phyloP scores from a whole-genome alignment of 169 alveolate genomes.

The Plasmodium blacklocki region DNA sequence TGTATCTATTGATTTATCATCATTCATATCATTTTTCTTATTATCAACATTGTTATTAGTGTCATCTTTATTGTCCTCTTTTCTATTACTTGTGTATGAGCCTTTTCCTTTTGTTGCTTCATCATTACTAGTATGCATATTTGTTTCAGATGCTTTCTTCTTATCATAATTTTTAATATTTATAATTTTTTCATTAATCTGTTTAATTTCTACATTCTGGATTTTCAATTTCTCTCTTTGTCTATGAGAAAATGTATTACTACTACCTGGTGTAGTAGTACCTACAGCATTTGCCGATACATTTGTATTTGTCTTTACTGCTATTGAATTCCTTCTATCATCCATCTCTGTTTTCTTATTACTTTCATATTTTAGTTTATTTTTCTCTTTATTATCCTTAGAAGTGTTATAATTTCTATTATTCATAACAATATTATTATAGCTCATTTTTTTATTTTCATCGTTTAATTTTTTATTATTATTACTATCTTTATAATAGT shows the following conservation, averaged over 20 bases:
- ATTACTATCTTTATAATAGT: background rate
- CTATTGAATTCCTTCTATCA: slow-evolving; percentile 1
- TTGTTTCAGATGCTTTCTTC: background rate
- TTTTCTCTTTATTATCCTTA: slow-evolving; percentile 1
- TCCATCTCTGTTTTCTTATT: background rate
- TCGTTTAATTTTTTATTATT: slow-evolving; percentile 7
- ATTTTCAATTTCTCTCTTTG: slow-evolving; percentile 73
- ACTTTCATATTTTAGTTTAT: slow-evolving; percentile 5
- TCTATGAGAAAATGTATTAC: slow-evolving; percentile 33
- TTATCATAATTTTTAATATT: slow-evolving; percentile 13
- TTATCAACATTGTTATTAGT: background rate
- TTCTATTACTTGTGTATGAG: background rate
- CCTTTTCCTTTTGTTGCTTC: background rate
- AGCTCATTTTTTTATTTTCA: slow-evolving; percentile 5
- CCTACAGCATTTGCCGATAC: no score
- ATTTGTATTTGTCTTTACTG: background rate
- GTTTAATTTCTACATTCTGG: slow-evolving; percentile 72
- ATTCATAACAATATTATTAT: background rate
- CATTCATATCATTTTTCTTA: background rate
- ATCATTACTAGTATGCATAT: background rate
- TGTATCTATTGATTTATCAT: background rate
- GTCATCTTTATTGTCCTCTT: background rate
- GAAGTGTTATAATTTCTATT: background rate
- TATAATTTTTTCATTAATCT: slow-evolving; percentile 41
- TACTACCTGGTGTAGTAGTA: background rate